Evolutionary conservation across 2,329 filamentous ascomycete species (phyloP), one percentile per base, ranked within the genome.

Genomic region (Aspergillus sp.): DNA sequence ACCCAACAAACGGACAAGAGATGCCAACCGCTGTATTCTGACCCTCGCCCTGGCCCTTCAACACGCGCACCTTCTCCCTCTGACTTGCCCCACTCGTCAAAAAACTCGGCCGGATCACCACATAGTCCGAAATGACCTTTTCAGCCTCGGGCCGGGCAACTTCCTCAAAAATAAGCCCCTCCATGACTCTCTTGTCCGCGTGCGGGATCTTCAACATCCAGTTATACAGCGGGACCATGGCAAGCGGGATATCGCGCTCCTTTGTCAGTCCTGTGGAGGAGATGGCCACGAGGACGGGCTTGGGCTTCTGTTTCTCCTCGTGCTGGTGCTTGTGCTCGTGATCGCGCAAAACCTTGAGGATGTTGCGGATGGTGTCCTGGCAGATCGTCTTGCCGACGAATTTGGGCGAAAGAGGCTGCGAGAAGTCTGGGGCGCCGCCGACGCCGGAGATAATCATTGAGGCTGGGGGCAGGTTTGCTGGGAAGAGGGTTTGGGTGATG

Each of bases 381-480:
- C 74, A 76, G 58, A 74, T 65, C 3, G 66, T 62, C 4, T 70
- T 70, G 56, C 76, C 70, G 19, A 75, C 72, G 27, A 76, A 63
- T 3, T 56, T 66, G 27, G 69, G 58, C 19, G 66, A 60, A 2
- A 69, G 61, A 47, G 71, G 57, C n/a, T 65, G 67, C 3, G 57
- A 58, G 11, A 74, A 63, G 41, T 54, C 49, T 0, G 71, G 70
- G 15, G 66, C 63, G 23, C 68, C 69, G 56, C 82, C 82, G 35
- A 85, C 74, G 15, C 81, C 82, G 31, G 72, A 76, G 47, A 82
- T 61, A 55, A 84, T 78, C 8, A 73, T 54, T 25, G 19, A 69
- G 60, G 78, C 74, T 65, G 58, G 21, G 57, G 57, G 31, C 64
- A 66, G 60, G 19, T 68, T 64, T 21, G 25, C 25, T 7, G 50